Conservation (phyloP, 2,329 filamentous ascomycete genomes). For the Fusarium dlaminii region DNA sequence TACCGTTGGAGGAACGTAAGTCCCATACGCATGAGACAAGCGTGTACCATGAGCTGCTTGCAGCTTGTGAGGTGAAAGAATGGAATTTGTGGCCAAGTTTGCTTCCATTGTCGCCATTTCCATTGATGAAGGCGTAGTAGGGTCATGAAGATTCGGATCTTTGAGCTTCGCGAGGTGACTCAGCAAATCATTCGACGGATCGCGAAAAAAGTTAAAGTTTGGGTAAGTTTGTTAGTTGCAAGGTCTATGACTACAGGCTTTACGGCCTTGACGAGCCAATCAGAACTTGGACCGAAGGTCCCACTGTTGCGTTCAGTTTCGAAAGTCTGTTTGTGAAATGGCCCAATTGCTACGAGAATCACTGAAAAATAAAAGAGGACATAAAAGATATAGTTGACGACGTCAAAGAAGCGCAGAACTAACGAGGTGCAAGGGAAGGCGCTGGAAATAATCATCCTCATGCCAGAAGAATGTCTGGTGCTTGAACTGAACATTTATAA, state of each 20-base stretch:
- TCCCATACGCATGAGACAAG: rapidly evolving
- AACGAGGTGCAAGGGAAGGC: no score
- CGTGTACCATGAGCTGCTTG: neutral
- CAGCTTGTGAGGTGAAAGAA: no score
- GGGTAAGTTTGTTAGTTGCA: rapidly evolving
- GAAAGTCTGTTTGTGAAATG: rapidly evolving
- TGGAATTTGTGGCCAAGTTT: no score
- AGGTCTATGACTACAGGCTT: neutral
- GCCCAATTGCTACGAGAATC: neutral
- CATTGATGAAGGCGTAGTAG: no score
- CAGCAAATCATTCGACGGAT: neutral
- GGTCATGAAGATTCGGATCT: neutral
- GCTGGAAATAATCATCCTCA: neutral
- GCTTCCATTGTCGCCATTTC: rapidly evolving
- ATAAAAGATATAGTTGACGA: neutral
- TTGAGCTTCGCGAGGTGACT: no score
- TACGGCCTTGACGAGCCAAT: rapidly evolving
- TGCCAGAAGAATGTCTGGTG: neutral
- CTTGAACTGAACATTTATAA: no score
- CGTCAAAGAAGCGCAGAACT: no score
- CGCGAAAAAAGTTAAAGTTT: neutral
- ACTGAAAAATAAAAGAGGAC: no score
- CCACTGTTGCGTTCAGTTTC: rapidly evolving
- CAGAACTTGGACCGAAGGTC: rapidly evolving
- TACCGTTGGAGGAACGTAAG: rapidly evolving